Evolutionary conservation across 495 filamentous ascomycete species (phyloP).

Genomic region (Aspergillus heteromorphus): DNA sequence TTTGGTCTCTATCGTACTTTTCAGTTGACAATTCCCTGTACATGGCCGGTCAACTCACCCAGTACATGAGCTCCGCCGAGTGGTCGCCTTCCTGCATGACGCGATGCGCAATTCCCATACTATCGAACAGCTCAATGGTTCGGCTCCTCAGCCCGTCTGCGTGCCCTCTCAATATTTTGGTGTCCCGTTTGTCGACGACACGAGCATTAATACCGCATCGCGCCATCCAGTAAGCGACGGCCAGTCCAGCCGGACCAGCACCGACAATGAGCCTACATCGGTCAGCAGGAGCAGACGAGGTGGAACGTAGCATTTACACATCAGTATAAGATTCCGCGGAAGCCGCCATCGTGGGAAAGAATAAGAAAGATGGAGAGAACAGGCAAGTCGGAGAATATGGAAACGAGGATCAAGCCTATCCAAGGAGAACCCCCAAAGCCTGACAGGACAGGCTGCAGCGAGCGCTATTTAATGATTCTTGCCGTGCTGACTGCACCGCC

Average conservation of each 20-base stretch:
- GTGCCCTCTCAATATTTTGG: constrained; percentile 51
- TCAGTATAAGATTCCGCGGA: constrained; percentile 1
- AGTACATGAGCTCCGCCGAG: constrained; percentile 37
- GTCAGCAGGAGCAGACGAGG: neutral
- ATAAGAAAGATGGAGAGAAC: neutral
- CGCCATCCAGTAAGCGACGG: constrained; percentile 60
- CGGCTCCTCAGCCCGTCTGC: constrained; percentile 56
- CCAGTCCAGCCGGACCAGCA: constrained; percentile 62
- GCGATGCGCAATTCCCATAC: constrained; percentile 57
- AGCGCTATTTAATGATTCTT: no score
- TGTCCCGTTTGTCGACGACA: constrained; percentile 57
- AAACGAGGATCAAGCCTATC: neutral
- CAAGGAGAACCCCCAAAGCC: no score
- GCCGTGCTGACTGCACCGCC: no score
- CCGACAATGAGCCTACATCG: constrained; percentile 48
- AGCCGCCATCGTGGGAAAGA: neutral
- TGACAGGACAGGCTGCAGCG: no score
- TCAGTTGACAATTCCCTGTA: neutral
- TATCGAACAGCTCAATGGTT: constrained; percentile 62
- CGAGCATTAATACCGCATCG: constrained; percentile 53
- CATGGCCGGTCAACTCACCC: constrained; percentile 11
- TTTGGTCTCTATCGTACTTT: constrained; percentile 25
- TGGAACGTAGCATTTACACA: neutral
- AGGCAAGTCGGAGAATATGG: neutral
- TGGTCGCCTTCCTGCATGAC: constrained; percentile 56